Evolutionary conservation across 176 grass and related monocot species (phyloP), one percentile per base, ranked within the genome.

Genomic region (Bolboschoenus planiculmis): DNA sequence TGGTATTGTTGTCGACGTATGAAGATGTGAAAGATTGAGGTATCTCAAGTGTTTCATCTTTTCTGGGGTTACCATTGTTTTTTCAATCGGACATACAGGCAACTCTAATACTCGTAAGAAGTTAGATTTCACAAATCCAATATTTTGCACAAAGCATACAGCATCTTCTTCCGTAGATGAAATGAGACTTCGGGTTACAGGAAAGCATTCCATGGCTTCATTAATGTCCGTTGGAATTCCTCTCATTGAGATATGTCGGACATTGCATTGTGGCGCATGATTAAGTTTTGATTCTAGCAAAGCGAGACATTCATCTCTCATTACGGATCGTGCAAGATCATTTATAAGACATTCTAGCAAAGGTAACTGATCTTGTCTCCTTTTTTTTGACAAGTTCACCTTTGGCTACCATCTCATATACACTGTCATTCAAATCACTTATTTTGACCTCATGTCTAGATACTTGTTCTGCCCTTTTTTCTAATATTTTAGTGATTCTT

Each of bases 1-100:
- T 0, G 83, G 83, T 26, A 85, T 3, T 36, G 26, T n/a, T 59
- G 29, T 9, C 7, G n/a, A n/a, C n/a, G 62, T 61, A 3, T 18
- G 0, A 24, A 0, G 0, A 1, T 31, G 31, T 8, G 82, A 84
- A 27, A 78, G 7, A 16, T 76, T 39, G 2, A 85, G 51, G 21
- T 85, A 85, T n/a, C 83, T 75, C 48, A 85, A 26, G 70, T 85
- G 48, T 57, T 55, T 85, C 68, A 85, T 56, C 29, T 40, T 76
- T 34, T 16, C 34, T 1, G 70, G 34, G 4, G 83, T 57, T 43
- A 63, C 5, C 50, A 10, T 30, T 61, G 23, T 40, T 44, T 8
- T 75, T 10, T 61, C 67, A 56, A 51, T 51, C 3, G 47, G 47
- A 0, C 47, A 51, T 15, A 74, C n/a, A 4, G 7, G 20, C 75